Evolutionary conservation across 2,329 filamentous ascomycete genomes (phyloP).

Genomic region (Ambrosiella xylebori): DNA sequence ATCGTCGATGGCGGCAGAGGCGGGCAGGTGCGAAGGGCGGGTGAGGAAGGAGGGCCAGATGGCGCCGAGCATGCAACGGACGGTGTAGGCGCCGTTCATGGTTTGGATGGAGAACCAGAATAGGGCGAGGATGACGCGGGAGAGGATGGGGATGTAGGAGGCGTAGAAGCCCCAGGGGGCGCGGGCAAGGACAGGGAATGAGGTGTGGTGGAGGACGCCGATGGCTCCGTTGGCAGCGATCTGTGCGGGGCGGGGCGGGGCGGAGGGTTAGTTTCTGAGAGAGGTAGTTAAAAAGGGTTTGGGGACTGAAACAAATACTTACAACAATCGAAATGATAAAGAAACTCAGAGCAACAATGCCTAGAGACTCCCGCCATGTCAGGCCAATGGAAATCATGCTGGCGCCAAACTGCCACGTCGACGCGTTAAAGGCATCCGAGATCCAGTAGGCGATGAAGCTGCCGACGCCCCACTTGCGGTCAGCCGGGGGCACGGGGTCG

Average conservation of each 20-base stretch:
- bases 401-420: constrained; percentile 18
- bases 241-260: neutral
- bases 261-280: neutral
- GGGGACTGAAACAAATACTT: constrained; percentile 20
- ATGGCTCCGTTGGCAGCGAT: constrained; percentile 27
- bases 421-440: constrained; percentile 25
- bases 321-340: constrained; percentile 31
- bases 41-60: constrained; percentile 25
- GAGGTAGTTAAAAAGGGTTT: constrained; percentile 23
- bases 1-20: constrained; percentile 19
- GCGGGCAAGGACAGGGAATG: constrained; percentile 24
- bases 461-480: constrained; percentile 26
- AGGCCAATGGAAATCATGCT: constrained; percentile 20
- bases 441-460: constrained; percentile 32
- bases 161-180: constrained; percentile 26
- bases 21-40: constrained; percentile 23
- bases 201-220: constrained; percentile 19
- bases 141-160: constrained; percentile 25
- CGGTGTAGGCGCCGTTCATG: constrained; percentile 19
- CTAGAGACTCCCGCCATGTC: constrained; percentile 16
- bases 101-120: constrained; percentile 20
- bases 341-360: constrained; percentile 24
- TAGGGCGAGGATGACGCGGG: constrained; percentile 19
- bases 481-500: constrained; percentile 22
- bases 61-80: constrained; percentile 19